Evolutionary conservation across 176 grass and related monocot genomes (phyloP), one percentile per base, ranked within the genome.

Genomic region (Otatea glauca): DNA sequence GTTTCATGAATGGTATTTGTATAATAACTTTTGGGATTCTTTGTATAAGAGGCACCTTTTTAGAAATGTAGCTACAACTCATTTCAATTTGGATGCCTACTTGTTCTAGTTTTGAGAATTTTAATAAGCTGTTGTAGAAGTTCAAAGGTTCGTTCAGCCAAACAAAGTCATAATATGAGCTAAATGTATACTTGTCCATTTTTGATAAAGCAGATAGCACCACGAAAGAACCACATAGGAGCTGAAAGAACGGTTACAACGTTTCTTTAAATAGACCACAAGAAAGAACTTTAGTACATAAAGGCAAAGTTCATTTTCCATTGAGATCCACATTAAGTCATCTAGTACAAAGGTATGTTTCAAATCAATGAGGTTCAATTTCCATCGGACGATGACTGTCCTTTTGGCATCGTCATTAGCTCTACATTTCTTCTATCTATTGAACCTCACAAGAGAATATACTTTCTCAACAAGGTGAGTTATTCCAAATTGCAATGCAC

Each of bases 261-360:
- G 38, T 39, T 39, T 39, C 38, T 39, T 39, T 39, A 39, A 39
- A 55, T 35, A 11, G 49, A 56, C 39, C 50, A 75, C 11, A 41
- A 59, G 11, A 20, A 13, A 37, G 20, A 35, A 59, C 1, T 15
- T 76, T 24, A 20, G 53, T 59, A 59, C 5, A 41, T 3, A 35
- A 58, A 2, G 21, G 7, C 8, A 23, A 0, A 59, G 18, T 54
- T 23, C 11, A 23, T 75, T 14, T 74, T 11, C 51, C 51, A 11
- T 56, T 16, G 18, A 75, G 12, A 72, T 76, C 38, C 35, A 76
- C 10, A 58, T 37, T 58, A 76, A 25, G 25, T 73, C 32, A 73
- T 8, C 27, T 14, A 15, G 18, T 47, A 11, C 10, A 10, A 23
- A 71, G 5, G 68, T 51, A 53, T 35, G 29, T 27, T 74, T 74